Conservation (phyloP, 805 yeast genomes). For the Isabelozyma gotoi region DNA sequence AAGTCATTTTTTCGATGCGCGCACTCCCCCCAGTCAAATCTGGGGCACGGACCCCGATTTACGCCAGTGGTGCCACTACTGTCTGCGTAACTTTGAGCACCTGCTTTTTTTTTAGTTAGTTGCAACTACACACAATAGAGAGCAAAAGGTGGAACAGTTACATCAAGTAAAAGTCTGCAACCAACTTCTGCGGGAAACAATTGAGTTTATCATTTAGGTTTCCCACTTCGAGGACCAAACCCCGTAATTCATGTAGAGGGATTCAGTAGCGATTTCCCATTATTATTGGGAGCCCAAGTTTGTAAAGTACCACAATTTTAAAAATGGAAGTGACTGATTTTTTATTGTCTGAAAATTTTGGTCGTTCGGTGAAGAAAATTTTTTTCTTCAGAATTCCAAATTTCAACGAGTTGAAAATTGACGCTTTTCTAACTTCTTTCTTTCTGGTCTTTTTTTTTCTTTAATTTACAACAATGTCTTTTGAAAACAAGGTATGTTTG, state of each 20-base stretch:
- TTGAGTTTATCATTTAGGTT: too few species aligned
- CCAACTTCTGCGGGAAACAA: too few species aligned
- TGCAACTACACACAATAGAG: neutral
- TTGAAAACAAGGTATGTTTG: constrained; percentile 48
- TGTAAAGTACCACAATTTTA: neutral
- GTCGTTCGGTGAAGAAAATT: constrained; percentile 14
- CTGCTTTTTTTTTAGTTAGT: too few species aligned
- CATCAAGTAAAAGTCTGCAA: too few species aligned
- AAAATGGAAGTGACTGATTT: neutral
- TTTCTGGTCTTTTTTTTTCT: neutral
- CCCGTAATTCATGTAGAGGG: too few species aligned
- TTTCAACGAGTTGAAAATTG: neutral
- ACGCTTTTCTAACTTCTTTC: neutral
- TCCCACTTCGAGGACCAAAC: too few species aligned
- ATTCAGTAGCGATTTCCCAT: too few species aligned
- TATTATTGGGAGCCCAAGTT: too few species aligned
- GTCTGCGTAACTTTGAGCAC: too few species aligned
- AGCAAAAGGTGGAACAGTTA: neutral
- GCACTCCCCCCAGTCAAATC: neutral
- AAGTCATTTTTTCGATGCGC: neutral
- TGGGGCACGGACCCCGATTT: neutral
- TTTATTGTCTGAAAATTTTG: neutral
- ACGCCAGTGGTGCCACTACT: too few species aligned
- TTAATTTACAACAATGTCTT: constrained; percentile 33
- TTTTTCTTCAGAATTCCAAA: neutral